Conservation (phyloP, 768 basidiomycete genomes). For the Phlebiopsis flavidoalba region DNA sequence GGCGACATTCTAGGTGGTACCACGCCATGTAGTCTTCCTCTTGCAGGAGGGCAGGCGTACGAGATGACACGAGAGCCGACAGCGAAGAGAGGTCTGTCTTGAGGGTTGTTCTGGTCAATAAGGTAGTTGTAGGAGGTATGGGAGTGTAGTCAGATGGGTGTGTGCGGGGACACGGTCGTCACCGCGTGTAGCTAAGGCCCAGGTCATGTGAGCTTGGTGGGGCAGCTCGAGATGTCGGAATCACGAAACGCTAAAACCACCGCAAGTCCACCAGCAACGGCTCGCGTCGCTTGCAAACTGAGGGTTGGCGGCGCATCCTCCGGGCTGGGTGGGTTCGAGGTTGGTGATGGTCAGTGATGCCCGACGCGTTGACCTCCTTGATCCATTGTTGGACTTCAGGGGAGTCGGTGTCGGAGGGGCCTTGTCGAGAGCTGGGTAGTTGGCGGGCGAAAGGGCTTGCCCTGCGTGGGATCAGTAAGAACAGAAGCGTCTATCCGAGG, state of each 20-base stretch:
- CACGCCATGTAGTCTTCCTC: constrained; percentile 68
- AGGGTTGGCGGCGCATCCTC: constrained; percentile 52
- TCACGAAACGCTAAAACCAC: constrained; percentile 59
- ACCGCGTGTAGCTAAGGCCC: constrained; percentile 58
- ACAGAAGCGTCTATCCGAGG: background rate
- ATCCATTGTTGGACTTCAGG: constrained; percentile 69
- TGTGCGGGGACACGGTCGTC: constrained; percentile 87
- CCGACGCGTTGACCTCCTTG: constrained; percentile 49
- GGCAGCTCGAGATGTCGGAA: constrained; percentile 76
- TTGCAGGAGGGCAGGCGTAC: constrained; percentile 63
- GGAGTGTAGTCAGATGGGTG: constrained; percentile 73
- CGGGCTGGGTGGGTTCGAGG: constrained; percentile 36
- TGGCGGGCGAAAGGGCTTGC: constrained; percentile 38
- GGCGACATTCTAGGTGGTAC: constrained; percentile 81
- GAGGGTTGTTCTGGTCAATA: constrained; percentile 50
- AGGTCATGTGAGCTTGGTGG: constrained; percentile 52
- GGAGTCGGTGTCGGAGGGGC: constrained; percentile 55
- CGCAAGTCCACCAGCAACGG: constrained; percentile 81
- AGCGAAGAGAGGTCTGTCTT: constrained; percentile 84
- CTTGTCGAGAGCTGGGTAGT: constrained; percentile 65
- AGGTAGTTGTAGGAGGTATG: constrained; percentile 68
- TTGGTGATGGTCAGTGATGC: constrained; percentile 56
- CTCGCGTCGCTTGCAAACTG: constrained; percentile 43
- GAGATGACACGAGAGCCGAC: constrained; percentile 79
- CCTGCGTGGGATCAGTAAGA: constrained; percentile 24